A percentile compares a stretch with the other conserved stretches of the same genome.
phyloP scores from a whole-genome alignment of 768 basidiomycete genomes.

The Lanmaoa pseudosensibilis region DNA sequence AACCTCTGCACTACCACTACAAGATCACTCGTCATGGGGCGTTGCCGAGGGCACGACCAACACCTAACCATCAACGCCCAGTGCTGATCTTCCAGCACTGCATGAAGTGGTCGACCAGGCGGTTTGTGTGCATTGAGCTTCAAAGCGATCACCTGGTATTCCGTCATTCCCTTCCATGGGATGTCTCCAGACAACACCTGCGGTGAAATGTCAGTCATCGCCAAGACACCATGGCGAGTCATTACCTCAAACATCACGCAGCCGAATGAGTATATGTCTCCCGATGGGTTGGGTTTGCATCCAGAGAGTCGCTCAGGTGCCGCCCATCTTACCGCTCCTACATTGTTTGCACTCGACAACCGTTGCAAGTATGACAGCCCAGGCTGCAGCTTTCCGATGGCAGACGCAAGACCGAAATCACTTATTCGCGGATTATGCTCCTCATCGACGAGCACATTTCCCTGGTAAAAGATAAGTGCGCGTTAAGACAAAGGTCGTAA shows the following conservation, averaged over 20 bases:
- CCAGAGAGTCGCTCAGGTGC: constrained; percentile 2
- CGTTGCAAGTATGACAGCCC: not conserved
- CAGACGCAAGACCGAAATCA: not conserved
- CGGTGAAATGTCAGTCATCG: not conserved
- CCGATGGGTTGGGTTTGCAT: not conserved
- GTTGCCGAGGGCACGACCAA: not conserved
- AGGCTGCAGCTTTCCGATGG: not conserved
- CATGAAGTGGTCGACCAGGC: not conserved
- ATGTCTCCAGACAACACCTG: constrained; percentile 6
- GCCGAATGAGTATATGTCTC: constrained; percentile 3
- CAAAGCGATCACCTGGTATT: not conserved
- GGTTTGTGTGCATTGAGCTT: not conserved
- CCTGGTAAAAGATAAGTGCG: not conserved
- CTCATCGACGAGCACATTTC: not conserved
- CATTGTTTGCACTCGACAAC: not conserved
- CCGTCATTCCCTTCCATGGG: constrained; percentile 4
- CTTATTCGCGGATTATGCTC: not conserved
- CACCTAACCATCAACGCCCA: constrained; percentile 5
- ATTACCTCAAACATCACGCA: constrained; percentile 4
- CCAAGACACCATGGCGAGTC: too few relatives aligned
- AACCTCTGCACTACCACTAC: not conserved
- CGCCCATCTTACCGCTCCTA: not conserved
- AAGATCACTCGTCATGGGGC: not conserved
- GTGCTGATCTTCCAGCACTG: not conserved
- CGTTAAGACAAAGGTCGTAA: not conserved